A percentile compares a stretch with the other conserved stretches of the same genome.
phyloP scores from a whole-genome alignment of 1,284 basidiomycete species.

The Kalmanozyma brasiliensis region DNA sequence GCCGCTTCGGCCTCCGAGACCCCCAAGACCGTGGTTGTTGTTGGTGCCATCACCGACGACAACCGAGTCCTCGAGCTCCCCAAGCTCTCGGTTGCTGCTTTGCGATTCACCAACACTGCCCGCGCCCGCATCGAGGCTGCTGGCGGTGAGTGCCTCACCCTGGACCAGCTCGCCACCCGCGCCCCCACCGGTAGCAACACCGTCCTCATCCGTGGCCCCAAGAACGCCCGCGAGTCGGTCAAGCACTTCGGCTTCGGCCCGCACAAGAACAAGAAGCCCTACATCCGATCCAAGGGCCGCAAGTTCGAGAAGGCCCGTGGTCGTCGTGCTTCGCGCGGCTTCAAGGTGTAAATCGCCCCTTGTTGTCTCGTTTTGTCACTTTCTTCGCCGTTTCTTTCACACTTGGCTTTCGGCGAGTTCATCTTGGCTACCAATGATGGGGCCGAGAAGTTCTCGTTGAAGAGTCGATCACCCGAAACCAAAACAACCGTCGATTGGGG shows the following conservation, averaged over 20 bases:
- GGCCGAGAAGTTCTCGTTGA: too few species aligned
- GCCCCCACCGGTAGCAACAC: conserved; percentile 96
- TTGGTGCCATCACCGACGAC: conserved; percentile 96
- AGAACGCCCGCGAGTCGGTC: conserved; percentile 91
- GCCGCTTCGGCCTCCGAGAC: conserved; percentile 65
- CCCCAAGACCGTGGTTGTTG: conserved; percentile 84
- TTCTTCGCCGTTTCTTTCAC: not conserved
- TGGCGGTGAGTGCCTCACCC: conserved; percentile 92
- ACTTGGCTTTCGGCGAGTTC: too few species aligned
- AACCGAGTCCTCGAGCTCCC: conserved; percentile 86
- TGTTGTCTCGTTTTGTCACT: not conserved
- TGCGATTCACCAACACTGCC: conserved; percentile 92
- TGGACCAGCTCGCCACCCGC: conserved; percentile 95
- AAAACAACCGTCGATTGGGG: not conserved
- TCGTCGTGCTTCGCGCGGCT: conserved; percentile 69
- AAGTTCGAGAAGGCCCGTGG: conserved; percentile 76
- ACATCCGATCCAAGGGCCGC: conserved; percentile 93
- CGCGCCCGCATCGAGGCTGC: conserved; percentile 94
- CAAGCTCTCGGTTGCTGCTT: conserved; percentile 91
- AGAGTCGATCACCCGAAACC: not conserved
- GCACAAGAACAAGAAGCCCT: conserved; percentile 83
- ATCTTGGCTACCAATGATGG: too few species aligned
- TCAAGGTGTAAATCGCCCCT: conserved; percentile 64
- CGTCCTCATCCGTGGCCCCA: conserved; percentile 88
- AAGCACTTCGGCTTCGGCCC: conserved; percentile 82